Conservation (phyloP, 2,329 filamentous ascomycete species). For the Fusarium nurragi region DNA sequence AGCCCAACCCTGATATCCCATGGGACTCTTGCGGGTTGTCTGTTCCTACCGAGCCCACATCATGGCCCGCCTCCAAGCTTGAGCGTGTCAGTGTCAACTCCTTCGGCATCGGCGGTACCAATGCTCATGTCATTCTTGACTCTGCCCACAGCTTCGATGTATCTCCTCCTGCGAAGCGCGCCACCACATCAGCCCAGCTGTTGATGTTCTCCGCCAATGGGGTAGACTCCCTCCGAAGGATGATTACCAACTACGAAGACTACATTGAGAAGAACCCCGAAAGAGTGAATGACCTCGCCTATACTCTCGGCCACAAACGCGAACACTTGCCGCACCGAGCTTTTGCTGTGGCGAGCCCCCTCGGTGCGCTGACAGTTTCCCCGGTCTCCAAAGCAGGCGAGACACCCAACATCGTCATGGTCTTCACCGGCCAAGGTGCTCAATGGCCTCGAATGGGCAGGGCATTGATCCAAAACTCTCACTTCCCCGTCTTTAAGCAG, state of each 20-base stretch:
- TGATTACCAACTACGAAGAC: neutral
- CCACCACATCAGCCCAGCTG: neutral
- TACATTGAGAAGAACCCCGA: neutral
- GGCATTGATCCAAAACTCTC: neutral
- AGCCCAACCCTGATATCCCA: conserved; percentile 44
- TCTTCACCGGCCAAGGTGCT: conserved; percentile 1
- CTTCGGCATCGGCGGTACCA: conserved; percentile 54
- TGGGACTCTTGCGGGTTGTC: conserved; percentile 33
- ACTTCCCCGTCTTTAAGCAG: neutral
- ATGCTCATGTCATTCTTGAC: conserved; percentile 45
- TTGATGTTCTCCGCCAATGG: neutral
- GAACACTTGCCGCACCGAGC: neutral
- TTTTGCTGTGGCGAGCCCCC: neutral
- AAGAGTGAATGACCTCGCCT: neutral
- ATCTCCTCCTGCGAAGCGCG: neutral
- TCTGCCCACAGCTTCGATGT: neutral
- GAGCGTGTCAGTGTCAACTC: conserved; percentile 50
- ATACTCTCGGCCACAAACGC: neutral
- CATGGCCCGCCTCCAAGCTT: conserved; percentile 41
- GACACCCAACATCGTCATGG: neutral
- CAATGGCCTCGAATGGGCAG: conserved; percentile 5
- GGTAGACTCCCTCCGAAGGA: neutral
- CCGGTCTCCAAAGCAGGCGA: neutral
- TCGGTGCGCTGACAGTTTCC: neutral
- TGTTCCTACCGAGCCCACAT: conserved; percentile 38